These are phyloP conservation scores for Wickerhamomyces sydowiorum DNA, from an alignment of 805 yeast species.

Conservation along the genomic window DNA sequence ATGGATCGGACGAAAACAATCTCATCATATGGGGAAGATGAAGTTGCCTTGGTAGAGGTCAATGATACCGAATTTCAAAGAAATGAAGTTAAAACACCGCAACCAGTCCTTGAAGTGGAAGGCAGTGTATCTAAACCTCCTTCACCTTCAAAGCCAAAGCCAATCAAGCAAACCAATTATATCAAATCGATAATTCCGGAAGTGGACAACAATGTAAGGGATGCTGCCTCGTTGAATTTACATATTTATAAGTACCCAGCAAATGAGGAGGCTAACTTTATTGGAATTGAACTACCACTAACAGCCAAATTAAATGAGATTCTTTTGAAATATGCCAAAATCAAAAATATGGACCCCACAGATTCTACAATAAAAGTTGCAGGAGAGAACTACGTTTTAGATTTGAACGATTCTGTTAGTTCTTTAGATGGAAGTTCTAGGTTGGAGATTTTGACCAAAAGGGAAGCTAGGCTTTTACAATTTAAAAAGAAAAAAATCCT, in stretches of 20 bases:
- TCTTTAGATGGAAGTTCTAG: constrained; percentile 35
- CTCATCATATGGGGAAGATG: constrained; percentile 72
- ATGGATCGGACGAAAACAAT: constrained; percentile 64
- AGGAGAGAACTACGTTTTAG: constrained; percentile 25
- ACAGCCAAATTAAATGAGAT: constrained; percentile 32
- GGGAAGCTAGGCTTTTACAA: constrained; percentile 31
- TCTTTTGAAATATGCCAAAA: constrained; percentile 27
- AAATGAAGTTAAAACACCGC: constrained; percentile 51
- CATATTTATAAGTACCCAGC: constrained; percentile 30
- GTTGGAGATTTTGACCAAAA: constrained; percentile 37
- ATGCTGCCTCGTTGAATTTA: constrained; percentile 23
- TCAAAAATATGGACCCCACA: constrained; percentile 29
- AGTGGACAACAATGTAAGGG: constrained; percentile 14
- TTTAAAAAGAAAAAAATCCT: constrained; percentile 25
- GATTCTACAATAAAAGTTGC: constrained; percentile 30
- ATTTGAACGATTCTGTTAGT: constrained; percentile 34
- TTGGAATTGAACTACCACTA: constrained; percentile 25
- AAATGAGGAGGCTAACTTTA: constrained; percentile 22
- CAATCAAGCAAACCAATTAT: constrained; percentile 25
- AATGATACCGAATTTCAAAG: constrained; percentile 33
- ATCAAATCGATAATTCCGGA: constrained; percentile 31
- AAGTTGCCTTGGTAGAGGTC: constrained; percentile 70
- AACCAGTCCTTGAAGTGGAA: constrained; percentile 26
- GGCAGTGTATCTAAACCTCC: constrained; percentile 3
- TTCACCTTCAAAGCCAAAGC: neutral